Evolutionary conservation across 2,329 filamentous ascomycete species (phyloP), one percentile per base, ranked within the genome.

Genomic region (Diaporthe sp.): DNA sequence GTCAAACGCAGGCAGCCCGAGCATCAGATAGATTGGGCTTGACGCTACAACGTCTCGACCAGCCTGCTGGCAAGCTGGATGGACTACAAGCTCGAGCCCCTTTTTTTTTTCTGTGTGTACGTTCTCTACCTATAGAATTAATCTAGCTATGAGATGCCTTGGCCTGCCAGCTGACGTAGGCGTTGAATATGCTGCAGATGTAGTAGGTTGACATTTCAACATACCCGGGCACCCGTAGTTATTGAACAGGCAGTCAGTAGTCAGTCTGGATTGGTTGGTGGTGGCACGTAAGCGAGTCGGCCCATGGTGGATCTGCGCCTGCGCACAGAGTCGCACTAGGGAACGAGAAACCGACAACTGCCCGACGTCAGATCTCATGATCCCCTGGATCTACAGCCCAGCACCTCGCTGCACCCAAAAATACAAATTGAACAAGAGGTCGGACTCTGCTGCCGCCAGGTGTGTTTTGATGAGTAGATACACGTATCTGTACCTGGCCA

Each of bases 351-450:
- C 34, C 62, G 62, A 65, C 61, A 25, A 65, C 39, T 42, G 19
- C 59, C 46, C 61, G 68, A 75, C 74, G 59, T 73, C 25, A 68
- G 46, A 75, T 57, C 65, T 73, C 59, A 75, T 67, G 28, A 75
- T 51, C 6, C 51, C 74, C 31, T 42, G 73, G 31, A 57, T 57
- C 57, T 57, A 59, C 65, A 59, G 49, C 44, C 25, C n/a, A 65
- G 59, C 39, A 65, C 25, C 39, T 4, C 25, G 28, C 42, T 31
- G 10, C 42, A 49, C 44, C 61, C 62, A 68, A 68, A 51, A 68
- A 53, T 53, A 53, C 31, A 19, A 34, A 34, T 34, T 17, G 44
- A 22, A 22, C 37, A 39, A 46, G 61, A 44, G 28, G 15, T 12
- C 59, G 42, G 42, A 44, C 42, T 44, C 3, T 44, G 42, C 42